Conservation (phyloP, 768 basidiomycete species). For the Boletus reticuloceps region DNA sequence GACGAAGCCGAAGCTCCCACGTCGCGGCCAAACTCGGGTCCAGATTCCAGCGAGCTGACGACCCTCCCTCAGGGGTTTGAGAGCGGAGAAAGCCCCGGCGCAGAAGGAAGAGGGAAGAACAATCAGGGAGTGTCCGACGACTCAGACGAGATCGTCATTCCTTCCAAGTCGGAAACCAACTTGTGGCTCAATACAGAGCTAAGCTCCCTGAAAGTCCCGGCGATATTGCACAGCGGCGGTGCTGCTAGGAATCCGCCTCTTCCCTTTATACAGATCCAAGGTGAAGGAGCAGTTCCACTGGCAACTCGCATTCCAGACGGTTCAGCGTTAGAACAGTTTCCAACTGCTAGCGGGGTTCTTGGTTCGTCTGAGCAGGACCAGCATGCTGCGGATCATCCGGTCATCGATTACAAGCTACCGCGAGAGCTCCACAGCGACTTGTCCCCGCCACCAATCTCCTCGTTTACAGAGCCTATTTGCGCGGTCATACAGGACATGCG, state of each 20-base stretch:
- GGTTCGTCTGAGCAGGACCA: constrained; percentile 10
- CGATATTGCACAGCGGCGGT: background rate
- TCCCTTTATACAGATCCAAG: background rate
- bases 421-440: constrained; percentile 51
- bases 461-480: constrained; percentile 74
- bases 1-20: constrained; percentile 5
- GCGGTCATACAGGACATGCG: constrained; percentile 90
- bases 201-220: background rate
- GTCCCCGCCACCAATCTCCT: constrained; percentile 59
- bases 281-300: background rate
- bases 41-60: constrained; percentile 13
- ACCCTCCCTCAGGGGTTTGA: constrained; percentile 14
- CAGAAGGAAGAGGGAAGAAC: background rate
- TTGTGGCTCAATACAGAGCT: constrained; percentile 2
- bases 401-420: constrained; percentile 61
- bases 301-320: background rate
- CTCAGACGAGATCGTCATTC: background rate
- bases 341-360: background rate
- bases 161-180: background rate
- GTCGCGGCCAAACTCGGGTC: constrained; percentile 12
- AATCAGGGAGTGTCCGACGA: constrained; percentile 3
- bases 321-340: background rate
- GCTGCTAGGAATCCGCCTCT: background rate
- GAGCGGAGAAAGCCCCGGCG: constrained; percentile 10
- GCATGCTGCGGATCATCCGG: constrained; percentile 7